These are phyloP conservation scores for Phytophthora fragariae DNA, from an alignment of 352 stramenopile species.

Conservation along the genomic window DNA sequence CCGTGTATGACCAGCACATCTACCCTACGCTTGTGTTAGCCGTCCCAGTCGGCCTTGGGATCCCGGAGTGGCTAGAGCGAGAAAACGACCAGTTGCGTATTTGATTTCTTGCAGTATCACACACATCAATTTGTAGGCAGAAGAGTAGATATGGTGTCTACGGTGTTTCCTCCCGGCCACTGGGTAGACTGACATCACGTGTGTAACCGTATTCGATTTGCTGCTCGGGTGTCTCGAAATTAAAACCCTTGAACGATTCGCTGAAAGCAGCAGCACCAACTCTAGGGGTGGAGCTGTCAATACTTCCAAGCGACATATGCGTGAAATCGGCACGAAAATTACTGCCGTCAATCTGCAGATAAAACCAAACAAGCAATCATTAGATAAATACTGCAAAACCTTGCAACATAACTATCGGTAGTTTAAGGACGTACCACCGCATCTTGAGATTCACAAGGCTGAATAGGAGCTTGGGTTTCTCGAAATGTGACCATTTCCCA, in stretches of 20 bases:
- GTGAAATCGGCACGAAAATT: constrained; percentile 93
- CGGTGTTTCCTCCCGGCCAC: background rate
- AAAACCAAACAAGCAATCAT: background rate
- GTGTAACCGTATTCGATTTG: constrained; percentile 71
- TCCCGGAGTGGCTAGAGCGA: constrained; percentile 1
- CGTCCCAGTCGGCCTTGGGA: background rate
- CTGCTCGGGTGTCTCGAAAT: constrained; percentile 69
- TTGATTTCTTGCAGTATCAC: constrained; percentile 1
- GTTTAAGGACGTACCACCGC: constrained; percentile 52
- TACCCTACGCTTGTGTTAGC: constrained; percentile 36
- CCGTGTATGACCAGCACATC: constrained; percentile 52
- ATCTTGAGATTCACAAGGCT: constrained; percentile 58
- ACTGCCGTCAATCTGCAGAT: constrained; percentile 40
- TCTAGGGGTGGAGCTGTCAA: constrained; percentile 35
- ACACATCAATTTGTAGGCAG: background rate
- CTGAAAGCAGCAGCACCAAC: constrained; percentile 31
- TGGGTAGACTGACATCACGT: constrained; percentile 38
- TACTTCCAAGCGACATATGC: constrained; percentile 52
- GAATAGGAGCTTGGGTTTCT: constrained; percentile 66
- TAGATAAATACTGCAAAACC: background rate
- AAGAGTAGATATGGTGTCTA: background rate
- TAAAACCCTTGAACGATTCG: constrained; percentile 90
- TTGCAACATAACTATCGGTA: background rate
- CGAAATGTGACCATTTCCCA: constrained; percentile 75
- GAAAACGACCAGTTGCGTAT: background rate